Conservation (phyloP, 306 rosid species). For the Myrica gale region DNA sequence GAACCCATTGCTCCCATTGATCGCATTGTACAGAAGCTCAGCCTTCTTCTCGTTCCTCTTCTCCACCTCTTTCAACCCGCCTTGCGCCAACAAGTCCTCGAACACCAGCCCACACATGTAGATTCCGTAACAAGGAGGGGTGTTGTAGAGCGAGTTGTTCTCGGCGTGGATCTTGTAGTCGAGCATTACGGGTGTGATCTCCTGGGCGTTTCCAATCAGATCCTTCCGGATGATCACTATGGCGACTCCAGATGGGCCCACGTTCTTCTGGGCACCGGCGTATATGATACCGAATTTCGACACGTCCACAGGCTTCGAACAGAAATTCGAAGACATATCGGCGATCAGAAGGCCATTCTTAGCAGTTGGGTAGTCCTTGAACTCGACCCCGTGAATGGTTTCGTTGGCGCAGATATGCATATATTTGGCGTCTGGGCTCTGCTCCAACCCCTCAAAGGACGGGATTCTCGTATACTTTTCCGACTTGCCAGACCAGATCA, state of each 20-base stretch:
- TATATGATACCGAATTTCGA: conserved; percentile 79
- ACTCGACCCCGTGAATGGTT: conserved; percentile 96
- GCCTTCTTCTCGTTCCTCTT: conserved; percentile 82
- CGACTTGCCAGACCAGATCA: conserved; percentile 90
- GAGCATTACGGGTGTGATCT: conserved; percentile 78
- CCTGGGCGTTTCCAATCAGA: conserved; percentile 76
- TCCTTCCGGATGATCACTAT: conserved; percentile 78
- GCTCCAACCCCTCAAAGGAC: conserved; percentile 54
- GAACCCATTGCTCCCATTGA: conserved; percentile 80
- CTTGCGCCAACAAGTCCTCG: conserved; percentile 83
- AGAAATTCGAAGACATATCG: conserved; percentile 95
- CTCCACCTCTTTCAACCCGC: conserved; percentile 87
- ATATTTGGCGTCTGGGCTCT: conserved; percentile 57
- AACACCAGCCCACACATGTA: conserved; percentile 96
- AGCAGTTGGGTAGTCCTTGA: conserved; percentile 70
- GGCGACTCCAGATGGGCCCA: conserved; percentile 96
- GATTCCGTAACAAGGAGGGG: conserved; percentile 88
- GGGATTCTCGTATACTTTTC: conserved; percentile 81
- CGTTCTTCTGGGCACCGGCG: conserved; percentile 97
- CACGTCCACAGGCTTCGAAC: conserved; percentile 90
- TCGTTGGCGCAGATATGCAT: conserved; percentile 85
- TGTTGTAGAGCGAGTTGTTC: conserved; percentile 79
- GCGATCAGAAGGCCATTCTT: conserved; percentile 55
- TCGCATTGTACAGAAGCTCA: conserved; percentile 60
- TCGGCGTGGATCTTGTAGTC: conserved; percentile 87